Evolutionary conservation across 805 yeast genomes (phyloP).

Genomic region (Torulaspora maleeae): DNA sequence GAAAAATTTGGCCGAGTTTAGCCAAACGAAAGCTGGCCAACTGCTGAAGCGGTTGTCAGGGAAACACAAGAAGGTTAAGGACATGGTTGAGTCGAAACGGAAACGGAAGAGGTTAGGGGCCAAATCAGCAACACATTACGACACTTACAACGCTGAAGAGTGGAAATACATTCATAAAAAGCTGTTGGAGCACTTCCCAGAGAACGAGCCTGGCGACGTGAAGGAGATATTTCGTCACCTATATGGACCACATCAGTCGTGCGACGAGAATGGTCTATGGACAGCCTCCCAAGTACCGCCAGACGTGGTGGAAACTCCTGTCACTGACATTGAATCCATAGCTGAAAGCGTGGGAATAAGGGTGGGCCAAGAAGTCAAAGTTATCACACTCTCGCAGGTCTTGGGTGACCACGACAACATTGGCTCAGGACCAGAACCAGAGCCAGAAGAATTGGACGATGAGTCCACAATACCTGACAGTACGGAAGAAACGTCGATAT

Average conservation of each 20-base stretch:
- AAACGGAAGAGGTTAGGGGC: background rate
- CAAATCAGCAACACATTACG: conserved; percentile 5
- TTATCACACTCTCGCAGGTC: conserved; percentile 29
- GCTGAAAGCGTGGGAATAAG: background rate
- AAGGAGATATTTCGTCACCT: conserved; percentile 22
- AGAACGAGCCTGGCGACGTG: conserved; percentile 20
- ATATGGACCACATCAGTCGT: conserved; percentile 21
- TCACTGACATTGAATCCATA: background rate
- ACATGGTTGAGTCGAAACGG: conserved; percentile 16
- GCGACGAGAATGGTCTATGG: conserved; percentile 17
- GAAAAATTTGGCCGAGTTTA: conserved; percentile 8
- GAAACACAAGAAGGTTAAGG: conserved; percentile 29
- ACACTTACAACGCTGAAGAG: conserved; percentile 30
- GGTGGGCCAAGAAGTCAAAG: conserved; percentile 11
- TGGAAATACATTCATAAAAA: conserved; percentile 24
- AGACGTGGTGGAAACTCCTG: background rate
- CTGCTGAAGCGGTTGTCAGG: conserved; percentile 31
- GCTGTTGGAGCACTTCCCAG: conserved; percentile 24
- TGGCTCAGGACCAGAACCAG: background rate
- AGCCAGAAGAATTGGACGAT: conserved; percentile 6
- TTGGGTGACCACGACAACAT: conserved; percentile 21
- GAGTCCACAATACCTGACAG: conserved; percentile 13
- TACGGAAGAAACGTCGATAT: conserved; percentile 10
- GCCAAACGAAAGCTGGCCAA: conserved; percentile 14
- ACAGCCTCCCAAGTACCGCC: conserved; percentile 23